These are phyloP conservation scores for Phytophthora foliorum DNA, from an alignment of 352 stramenopile species.

Conservation along the genomic window DNA sequence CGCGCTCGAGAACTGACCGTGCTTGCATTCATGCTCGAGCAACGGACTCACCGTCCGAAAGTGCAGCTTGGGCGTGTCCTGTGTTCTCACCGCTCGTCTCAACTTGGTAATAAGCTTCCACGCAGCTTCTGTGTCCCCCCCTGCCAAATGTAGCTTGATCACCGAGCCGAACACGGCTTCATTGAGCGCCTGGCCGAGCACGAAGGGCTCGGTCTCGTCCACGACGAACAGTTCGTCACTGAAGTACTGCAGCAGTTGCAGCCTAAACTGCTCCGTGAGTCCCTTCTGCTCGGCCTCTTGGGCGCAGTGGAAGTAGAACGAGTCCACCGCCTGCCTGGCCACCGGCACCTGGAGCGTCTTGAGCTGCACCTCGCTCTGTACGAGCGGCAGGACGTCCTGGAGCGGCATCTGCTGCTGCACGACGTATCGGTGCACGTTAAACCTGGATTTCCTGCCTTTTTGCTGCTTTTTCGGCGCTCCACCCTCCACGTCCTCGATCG, in stretches of 20 bases:
- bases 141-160: constrained; percentile 65
- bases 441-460: constrained; percentile 2
- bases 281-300: constrained; percentile 43
- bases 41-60: constrained; percentile 78
- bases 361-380: constrained; percentile 51
- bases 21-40: constrained; percentile 60
- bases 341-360: constrained; percentile 38
- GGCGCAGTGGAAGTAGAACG: constrained; percentile 84
- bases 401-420: constrained; percentile 59
- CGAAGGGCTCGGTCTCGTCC: constrained; percentile 35
- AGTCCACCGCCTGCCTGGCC: constrained; percentile 66
- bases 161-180: constrained; percentile 67
- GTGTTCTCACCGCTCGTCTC: constrained; percentile 24
- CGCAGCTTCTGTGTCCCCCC: constrained; percentile 47
- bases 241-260: constrained; percentile 64
- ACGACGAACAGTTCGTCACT: constrained; percentile 49
- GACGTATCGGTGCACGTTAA: constrained; percentile 66
- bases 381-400: constrained; percentile 55
- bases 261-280: constrained; percentile 41
- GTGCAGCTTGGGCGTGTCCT: constrained; percentile 50
- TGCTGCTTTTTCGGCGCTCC: neutral
- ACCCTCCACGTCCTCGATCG: neutral
- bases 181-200: constrained; percentile 68
- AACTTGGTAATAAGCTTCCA: constrained; percentile 63
- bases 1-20: constrained; percentile 51